Evolutionary conservation across 1,139 yeast species (phyloP).

Genomic region (Yamadazyma conglobata): DNA sequence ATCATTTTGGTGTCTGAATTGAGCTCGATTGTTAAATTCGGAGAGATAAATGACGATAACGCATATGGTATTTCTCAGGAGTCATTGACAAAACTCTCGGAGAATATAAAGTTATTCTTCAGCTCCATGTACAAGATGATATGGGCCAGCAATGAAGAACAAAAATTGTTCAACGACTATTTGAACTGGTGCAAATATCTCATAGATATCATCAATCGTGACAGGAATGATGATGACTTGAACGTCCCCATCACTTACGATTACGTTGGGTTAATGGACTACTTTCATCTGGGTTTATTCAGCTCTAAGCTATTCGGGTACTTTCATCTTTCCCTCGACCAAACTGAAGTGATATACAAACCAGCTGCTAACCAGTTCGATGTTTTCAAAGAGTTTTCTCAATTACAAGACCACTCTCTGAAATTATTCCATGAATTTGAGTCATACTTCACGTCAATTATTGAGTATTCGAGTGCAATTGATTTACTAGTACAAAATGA

Average conservation of each 20-base stretch:
- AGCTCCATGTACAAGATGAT: constrained; percentile 37
- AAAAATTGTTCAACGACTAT: constrained; percentile 47
- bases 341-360: constrained; percentile 4
- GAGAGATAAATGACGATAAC: constrained; percentile 16
- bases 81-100: constrained; percentile 25
- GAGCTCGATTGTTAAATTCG: constrained; percentile 43
- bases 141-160: constrained; percentile 52
- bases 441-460: neutral
- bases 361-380: too few relatives aligned
- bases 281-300: constrained; percentile 27
- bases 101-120: constrained; percentile 28
- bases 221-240: constrained; percentile 31
- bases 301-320: constrained; percentile 23
- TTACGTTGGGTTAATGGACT: constrained; percentile 27
- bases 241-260: constrained; percentile 18
- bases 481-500: too few relatives aligned
- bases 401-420: neutral
- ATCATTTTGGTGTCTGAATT: constrained; percentile 48
- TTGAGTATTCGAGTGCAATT: constrained; percentile 1
- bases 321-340: constrained; percentile 19
- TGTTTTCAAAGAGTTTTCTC: neutral
- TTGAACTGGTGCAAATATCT: constrained; percentile 46
- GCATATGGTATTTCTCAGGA: constrained; percentile 27
- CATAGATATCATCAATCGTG: constrained; percentile 34
- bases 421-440: neutral